Conservation (phyloP, 2,329 filamentous ascomycete species). For the Penicillium glabrum region DNA sequence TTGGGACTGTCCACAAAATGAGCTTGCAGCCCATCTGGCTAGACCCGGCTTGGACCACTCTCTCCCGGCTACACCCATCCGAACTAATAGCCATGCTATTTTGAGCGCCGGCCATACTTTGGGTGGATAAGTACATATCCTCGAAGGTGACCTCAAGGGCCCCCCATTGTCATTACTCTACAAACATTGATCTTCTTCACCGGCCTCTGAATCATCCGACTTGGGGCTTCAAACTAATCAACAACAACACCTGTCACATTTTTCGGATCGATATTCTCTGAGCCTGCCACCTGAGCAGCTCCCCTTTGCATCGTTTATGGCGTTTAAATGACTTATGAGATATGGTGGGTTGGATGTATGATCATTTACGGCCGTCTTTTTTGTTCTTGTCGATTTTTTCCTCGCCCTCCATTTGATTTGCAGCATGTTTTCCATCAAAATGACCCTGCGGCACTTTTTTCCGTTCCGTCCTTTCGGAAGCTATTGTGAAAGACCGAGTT, state of each 20-base stretch:
- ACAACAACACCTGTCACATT: neutral
- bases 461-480: conserved; percentile 8
- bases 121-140: conserved; percentile 25
- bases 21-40: conserved; percentile 29
- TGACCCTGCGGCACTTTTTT: conserved; percentile 4
- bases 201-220: neutral
- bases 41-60: conserved; percentile 34
- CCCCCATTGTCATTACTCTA: neutral
- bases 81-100: conserved; percentile 41
- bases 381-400: conserved; percentile 9
- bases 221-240: neutral
- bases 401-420: conserved; percentile 16
- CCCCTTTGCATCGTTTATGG: conserved; percentile 31
- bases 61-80: conserved; percentile 35
- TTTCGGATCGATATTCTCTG: conserved; percentile 1
- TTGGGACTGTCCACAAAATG: conserved; percentile 45
- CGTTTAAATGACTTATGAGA: conserved; percentile 33
- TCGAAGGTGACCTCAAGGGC: neutral
- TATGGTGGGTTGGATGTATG: conserved; percentile 34
- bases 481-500: conserved; percentile 19
- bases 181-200: neutral
- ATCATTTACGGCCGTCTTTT: conserved; percentile 27
- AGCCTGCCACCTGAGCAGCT: conserved; percentile 9
- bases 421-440: conserved; percentile 15
- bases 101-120: conserved; percentile 42